These are phyloP conservation scores for Solanum habrochaites DNA, from an alignment of 257 asterid species.

Conservation along the genomic window DNA sequence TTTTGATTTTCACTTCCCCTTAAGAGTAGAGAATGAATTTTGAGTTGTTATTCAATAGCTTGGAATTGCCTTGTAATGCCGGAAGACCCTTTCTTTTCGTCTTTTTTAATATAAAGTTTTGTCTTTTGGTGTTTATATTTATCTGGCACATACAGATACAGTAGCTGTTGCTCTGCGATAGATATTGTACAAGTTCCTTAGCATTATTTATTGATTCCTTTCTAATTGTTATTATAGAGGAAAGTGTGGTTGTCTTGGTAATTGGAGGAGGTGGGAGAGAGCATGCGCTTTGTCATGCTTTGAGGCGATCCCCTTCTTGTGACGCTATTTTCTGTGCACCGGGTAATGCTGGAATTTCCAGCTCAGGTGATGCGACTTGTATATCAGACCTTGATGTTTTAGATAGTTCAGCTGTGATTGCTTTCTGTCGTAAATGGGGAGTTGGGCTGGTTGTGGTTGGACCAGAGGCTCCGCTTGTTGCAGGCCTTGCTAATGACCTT, in stretches of 20 bases:
- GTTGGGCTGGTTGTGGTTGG: slow-evolving; percentile 85
- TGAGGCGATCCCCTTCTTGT: slow-evolving; percentile 72
- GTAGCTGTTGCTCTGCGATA: neutral
- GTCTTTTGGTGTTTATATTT: neutral
- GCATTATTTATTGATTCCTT: neutral
- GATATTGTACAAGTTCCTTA: neutral
- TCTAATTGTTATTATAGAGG: slow-evolving; percentile 26
- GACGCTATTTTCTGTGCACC: slow-evolving; percentile 91
- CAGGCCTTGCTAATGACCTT: slow-evolving; percentile 88
- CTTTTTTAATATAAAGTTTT: neutral
- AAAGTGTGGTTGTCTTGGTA: slow-evolving; percentile 73
- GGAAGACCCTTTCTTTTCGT: neutral
- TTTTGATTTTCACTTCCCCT: neutral
- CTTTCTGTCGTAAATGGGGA: slow-evolving; percentile 69
- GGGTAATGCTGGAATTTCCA: slow-evolving; percentile 83
- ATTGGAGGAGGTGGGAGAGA: slow-evolving; percentile 99
- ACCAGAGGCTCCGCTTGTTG: slow-evolving; percentile 94
- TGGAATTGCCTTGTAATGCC: neutral
- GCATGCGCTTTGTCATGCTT: slow-evolving; percentile 79
- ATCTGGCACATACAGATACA: neutral
- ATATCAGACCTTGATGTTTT: slow-evolving; percentile 53
- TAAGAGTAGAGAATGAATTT: neutral
- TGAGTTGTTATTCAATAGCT: neutral
- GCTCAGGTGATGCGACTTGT: slow-evolving; percentile 83
- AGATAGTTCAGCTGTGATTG: slow-evolving; percentile 60